Base-by-base conservation (phyloP, 306 rosid species). In the Medicago ruthenica region DNA sequence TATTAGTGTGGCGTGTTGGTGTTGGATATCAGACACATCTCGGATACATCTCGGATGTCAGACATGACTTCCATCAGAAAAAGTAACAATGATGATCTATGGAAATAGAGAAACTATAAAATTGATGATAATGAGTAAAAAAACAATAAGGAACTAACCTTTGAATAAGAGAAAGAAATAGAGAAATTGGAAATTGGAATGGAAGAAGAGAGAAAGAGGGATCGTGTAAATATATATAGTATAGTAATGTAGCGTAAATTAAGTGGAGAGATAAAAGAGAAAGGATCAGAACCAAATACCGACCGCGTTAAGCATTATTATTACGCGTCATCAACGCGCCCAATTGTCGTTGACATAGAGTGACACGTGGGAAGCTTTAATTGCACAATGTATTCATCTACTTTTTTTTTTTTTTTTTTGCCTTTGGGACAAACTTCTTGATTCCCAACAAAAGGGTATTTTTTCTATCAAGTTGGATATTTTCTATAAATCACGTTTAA, bases 291-390 rank as follows among this genome's bases (percentile, higher is more conserved):
- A 20, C 9, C 36, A 37, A 68, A 42, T 61, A 71, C 4, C 82
- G 77, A 71, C 4, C 82, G 77, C 78, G 82, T 71, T 40, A 79
- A 41, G 67, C 57, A 17, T 5, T 16, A 47, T 50, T 51, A 79
- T 67, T 51, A 79, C 78, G 78, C 73, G 82, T 71, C 59, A 8
- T 40, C 54, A 36, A 79, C 82, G 67, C 78, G 82, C 48, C 6
- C 50, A 63, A 0, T 7, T 68, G 69, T 77, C 75, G 0, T 27
- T 37, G 9, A 13, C 5, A 0, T 7, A 0, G 45, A 11, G 17
- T 71, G 73, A 66, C 77, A 79, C 73, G 73, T 70, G 77, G 71
- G 10, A 14, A 58, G 17, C 1, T 58, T 58, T 58, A 2, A 58
- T 12, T 58, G 64, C 39, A 10, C 1, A 0, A 21, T 20, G 7